Percentiles rank a stretch among this genome's conserved stretches.
Conservation (phyloP, 371 early-diverging fungal genomes). For the Gilbertella persicaria region DNA sequence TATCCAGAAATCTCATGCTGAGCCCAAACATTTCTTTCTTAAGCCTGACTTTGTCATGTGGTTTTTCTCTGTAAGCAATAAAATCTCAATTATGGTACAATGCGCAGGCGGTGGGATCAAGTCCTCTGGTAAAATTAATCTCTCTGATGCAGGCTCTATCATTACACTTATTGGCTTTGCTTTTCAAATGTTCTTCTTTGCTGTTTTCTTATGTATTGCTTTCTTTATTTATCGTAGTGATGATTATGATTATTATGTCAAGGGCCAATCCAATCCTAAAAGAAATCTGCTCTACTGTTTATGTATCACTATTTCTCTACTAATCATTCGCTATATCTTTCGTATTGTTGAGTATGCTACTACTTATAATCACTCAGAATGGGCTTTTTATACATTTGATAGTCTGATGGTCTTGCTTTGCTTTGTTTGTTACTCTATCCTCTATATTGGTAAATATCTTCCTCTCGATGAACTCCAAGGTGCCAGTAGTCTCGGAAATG, state of each 20-base stretch:
- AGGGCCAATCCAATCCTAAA: conserved; percentile 4
- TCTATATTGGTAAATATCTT: conserved; percentile 13
- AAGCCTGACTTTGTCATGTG: conserved; percentile 7
- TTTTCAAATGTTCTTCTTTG: conserved; percentile 9
- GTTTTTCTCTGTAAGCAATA: conserved; percentile 9
- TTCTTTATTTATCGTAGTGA: conserved; percentile 1
- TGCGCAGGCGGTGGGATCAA: conserved; percentile 9
- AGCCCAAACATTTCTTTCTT: conserved; percentile 1
- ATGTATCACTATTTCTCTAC: conserved; percentile 2
- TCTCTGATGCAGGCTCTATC: not conserved
- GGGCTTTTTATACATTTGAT: conserved; percentile 17
- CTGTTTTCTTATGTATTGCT: not conserved
- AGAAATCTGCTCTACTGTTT: not conserved
- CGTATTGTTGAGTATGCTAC: conserved; percentile 7
- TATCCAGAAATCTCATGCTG: conserved; percentile 8
- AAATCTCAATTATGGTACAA: conserved; percentile 7
- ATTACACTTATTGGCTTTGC: conserved; percentile 5
- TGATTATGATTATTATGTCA: conserved; percentile 1
- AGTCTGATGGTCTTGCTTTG: not conserved
- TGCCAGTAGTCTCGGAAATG: too few relatives aligned
- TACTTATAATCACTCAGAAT: conserved; percentile 6
- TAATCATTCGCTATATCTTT: conserved; percentile 10
- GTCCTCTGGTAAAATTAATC: not conserved
- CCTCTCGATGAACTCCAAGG: too few relatives aligned
- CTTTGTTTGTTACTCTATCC: conserved; percentile 3